Evolutionary conservation across 2,329 filamentous ascomycete species (phyloP).

Genomic region (Cryphonectria parasitica): DNA sequence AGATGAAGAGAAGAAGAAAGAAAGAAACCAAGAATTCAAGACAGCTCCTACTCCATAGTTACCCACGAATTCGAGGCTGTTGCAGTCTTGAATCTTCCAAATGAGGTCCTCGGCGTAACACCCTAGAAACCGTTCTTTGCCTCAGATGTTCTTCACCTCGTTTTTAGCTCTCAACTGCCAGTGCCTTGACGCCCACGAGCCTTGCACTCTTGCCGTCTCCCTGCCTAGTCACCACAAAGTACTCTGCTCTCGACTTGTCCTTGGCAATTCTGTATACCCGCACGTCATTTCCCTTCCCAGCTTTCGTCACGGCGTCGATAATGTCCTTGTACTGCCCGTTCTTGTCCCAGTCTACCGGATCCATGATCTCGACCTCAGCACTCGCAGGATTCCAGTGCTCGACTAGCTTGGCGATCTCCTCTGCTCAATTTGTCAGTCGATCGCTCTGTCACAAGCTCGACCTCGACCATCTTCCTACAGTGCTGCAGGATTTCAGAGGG

Average conservation of each 20-base stretch:
- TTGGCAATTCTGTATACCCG: constrained; percentile 74
- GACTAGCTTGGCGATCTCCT: constrained; percentile 71
- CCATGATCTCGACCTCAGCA: constrained; percentile 66
- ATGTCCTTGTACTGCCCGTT: constrained; percentile 71
- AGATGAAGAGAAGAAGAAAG: no score
- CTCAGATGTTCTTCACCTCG: background rate
- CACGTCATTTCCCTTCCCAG: constrained; percentile 66
- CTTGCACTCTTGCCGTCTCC: constrained; percentile 57
- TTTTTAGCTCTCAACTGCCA: constrained; percentile 72
- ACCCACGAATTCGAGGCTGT: background rate
- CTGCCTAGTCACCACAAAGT: constrained; percentile 75
- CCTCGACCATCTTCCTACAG: background rate
- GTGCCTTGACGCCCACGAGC: constrained; percentile 77
- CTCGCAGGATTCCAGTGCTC: constrained; percentile 56
- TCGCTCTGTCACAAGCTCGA: background rate
- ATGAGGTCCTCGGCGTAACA: background rate
- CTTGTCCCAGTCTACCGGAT: constrained; percentile 73
- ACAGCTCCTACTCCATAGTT: background rate
- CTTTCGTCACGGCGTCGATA: constrained; percentile 69
- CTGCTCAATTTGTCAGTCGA: constrained; percentile 46
- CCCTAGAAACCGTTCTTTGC: background rate
- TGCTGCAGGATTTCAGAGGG: background rate
- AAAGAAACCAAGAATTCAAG: background rate
- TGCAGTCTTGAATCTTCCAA: background rate
- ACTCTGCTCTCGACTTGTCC: constrained; percentile 69